Percentiles rank a stretch among this genome's conserved stretches.
phyloP scores from a whole-genome alignment of 352 stramenopile genomes.

The Phytophthora crassamura region DNA sequence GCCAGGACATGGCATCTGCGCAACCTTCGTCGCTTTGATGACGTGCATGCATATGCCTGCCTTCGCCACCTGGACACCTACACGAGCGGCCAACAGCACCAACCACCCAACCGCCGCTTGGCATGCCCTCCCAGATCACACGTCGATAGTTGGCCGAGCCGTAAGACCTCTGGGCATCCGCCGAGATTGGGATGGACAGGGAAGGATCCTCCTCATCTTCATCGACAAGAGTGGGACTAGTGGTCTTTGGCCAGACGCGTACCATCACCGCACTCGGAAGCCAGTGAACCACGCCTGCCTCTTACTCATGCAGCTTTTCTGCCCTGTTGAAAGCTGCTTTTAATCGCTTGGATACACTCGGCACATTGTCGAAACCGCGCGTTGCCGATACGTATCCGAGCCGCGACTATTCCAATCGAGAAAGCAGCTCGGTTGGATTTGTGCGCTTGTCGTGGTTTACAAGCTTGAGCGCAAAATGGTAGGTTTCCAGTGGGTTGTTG shows the following conservation, averaged over 20 bases:
- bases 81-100: neutral
- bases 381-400: neutral
- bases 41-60: neutral
- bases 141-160: neutral
- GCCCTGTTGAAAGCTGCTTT: neutral
- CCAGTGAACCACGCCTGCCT: neutral
- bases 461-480: neutral
- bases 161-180: neutral
- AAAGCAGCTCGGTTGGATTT: neutral
- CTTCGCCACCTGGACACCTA: neutral
- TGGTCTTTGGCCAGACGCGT: neutral
- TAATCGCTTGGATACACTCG: neutral
- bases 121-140: neutral
- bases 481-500: slow-evolving; percentile 1
- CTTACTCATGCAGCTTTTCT: neutral
- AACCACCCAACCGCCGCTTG: neutral
- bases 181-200: too few species aligned
- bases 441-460: neutral
- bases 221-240: too few species aligned
- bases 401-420: neutral
- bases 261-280: neutral
- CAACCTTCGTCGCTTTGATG: neutral
- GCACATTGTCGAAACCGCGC: too few species aligned
- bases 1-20: neutral
- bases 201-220: too few species aligned